Percentiles rank a stretch among this genome's conserved stretches.
Evolutionary conservation across 208 protist genomes (phyloP).

Genomic region (Crithidia sp.): DNA sequence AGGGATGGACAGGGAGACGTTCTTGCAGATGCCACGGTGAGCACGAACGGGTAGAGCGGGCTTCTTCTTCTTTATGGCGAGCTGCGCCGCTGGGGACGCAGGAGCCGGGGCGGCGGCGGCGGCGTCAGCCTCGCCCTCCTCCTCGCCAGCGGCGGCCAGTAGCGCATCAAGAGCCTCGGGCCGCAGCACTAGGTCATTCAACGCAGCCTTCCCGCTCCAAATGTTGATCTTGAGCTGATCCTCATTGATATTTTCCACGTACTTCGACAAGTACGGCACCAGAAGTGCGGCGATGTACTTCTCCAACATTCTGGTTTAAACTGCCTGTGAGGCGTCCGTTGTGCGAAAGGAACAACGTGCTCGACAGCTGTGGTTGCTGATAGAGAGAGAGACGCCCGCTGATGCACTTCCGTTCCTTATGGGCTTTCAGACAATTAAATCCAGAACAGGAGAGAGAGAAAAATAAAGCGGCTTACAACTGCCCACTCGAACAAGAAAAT

Average conservation of each 20-base stretch:
- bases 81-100: conserved; percentile 7
- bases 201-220: conserved; percentile 81
- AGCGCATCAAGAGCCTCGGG: conserved; percentile 67
- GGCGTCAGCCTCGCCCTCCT: conserved; percentile 11
- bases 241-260: conserved; percentile 85
- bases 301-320: conserved; percentile 65
- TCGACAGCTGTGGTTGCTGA: not conserved
- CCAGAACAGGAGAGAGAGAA: too few species aligned
- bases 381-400: too few species aligned
- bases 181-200: conserved; percentile 82
- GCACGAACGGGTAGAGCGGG: conserved; percentile 39
- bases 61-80: conserved; percentile 13
- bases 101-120: not conserved
- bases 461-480: too few species aligned
- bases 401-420: too few species aligned
- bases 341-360: not conserved
- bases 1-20: conserved; percentile 76
- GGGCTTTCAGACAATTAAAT: too few species aligned
- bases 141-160: conserved; percentile 30
- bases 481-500: too few species aligned
- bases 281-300: conserved; percentile 82
- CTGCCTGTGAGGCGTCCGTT: not conserved
- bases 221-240: conserved; percentile 79
- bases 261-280: conserved; percentile 86
- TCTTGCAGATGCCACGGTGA: conserved; percentile 84